Evolutionary conservation across 2,329 filamentous ascomycete genomes (phyloP).

Genomic region (Apiospora hydei): DNA sequence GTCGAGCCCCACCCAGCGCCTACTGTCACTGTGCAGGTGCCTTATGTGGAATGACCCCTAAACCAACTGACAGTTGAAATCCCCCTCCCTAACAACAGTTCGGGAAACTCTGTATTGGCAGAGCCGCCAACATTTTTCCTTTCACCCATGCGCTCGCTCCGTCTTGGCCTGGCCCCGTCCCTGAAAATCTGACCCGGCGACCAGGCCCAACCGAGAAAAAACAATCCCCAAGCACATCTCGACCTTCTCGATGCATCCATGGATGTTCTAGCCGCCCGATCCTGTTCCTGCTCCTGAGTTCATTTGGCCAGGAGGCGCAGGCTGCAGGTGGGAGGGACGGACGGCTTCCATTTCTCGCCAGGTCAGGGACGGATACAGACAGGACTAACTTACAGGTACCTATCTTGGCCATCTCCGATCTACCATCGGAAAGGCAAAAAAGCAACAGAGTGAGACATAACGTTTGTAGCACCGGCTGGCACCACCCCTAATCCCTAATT

Average conservation of each 20-base stretch:
- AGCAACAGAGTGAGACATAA: slow-evolving; percentile 9
- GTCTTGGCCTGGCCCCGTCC: background rate
- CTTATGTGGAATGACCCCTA: slow-evolving; percentile 17
- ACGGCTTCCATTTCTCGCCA: background rate
- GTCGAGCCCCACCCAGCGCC: background rate
- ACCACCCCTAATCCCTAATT: slow-evolving; percentile 9
- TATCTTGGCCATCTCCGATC: background rate
- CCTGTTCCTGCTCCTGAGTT: background rate
- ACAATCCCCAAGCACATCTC: background rate
- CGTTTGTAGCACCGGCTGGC: slow-evolving; percentile 7
- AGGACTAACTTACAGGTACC: too few species aligned
- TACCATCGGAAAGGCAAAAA: slow-evolving; percentile 15
- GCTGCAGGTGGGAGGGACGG: background rate
- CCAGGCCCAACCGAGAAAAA: slow-evolving; percentile 7
- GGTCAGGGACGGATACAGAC: too few species aligned
- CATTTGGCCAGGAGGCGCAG: background rate
- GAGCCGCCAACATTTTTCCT: slow-evolving; percentile 11
- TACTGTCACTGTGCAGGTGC: background rate
- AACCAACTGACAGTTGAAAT: background rate
- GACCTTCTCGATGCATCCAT: background rate
- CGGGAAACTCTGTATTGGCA: background rate
- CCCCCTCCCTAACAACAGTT: background rate
- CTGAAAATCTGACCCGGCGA: slow-evolving; percentile 14
- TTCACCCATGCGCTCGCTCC: background rate
- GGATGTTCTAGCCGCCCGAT: background rate